Base-by-base conservation (phyloP, 2,329 filamentous ascomycete species). In the Metarhizium sp. region DNA sequence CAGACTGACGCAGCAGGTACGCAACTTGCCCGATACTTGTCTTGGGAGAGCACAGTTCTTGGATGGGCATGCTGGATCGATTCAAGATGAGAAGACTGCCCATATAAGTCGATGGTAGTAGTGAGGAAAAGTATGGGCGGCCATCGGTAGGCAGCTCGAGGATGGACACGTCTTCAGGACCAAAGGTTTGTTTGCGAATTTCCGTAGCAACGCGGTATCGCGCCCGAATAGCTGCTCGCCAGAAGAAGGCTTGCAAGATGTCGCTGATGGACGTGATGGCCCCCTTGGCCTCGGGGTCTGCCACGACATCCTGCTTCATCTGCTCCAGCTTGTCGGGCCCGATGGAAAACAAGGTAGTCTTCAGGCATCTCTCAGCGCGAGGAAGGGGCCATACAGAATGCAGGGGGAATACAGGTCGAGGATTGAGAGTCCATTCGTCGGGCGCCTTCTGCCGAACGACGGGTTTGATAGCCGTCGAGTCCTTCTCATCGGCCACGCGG, bases 231-330 rank as follows among this genome's bases (percentile, higher is more conserved):
- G 69, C 63, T 0, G 66, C 63, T 0, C 69, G 66, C 72, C 72
- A 74, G 56, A 72, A 66, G 51, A 73, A 69, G 0, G 72, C 72
- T 57, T 73, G 69, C 2, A 73, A 59, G 8, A 73, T 69, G 47
- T 74, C 72, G 55, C 66, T 72, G 29, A 70, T 59, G 0, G 71
- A 72, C 0, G 57, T 56, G 14, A 64, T 57, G 6, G 59, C 54
- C 0, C 62, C 61, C 25, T 67, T 65, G 2, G 63, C 59, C 14
- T 61, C 58, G 0, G 61, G 59, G 42, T 68, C 64, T 0, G 58
- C 56, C 0, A 63, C 13, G 0, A 69, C 64, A 2, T 71, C 61
- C 11, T 65, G 56, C 53, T 70, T 68, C 38, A 73, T 55, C 20
- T 55, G 59, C 13, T 62, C 53, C n/a, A 65, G 25, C 1, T 65